Evolutionary conservation across 106 monocot species (phyloP).

Genomic region (Apostasia shenzhenica): DNA sequence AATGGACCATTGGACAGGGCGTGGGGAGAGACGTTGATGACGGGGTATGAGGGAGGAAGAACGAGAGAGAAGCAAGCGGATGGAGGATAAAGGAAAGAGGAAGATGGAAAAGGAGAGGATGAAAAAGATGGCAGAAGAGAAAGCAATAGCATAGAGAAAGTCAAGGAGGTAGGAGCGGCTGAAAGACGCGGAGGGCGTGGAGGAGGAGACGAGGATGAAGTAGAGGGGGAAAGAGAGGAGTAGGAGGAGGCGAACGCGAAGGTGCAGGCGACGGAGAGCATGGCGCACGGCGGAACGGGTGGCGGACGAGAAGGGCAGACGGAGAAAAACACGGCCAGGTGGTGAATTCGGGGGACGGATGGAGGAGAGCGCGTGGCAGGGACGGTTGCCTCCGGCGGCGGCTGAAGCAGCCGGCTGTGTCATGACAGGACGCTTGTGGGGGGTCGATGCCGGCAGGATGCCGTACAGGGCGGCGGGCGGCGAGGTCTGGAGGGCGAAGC

Average conservation of each 20-base stretch:
- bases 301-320: slow-evolving; percentile 3
- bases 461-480: slow-evolving; percentile 5
- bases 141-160: slow-evolving; percentile 38
- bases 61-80: slow-evolving; percentile 27
- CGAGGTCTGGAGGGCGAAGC: background rate
- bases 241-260: slow-evolving; percentile 44
- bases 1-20: slow-evolving; percentile 63
- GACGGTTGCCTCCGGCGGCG: background rate
- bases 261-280: slow-evolving; percentile 41
- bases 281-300: slow-evolving; percentile 10
- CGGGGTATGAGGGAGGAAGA: slow-evolving; percentile 25
- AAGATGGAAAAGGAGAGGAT: slow-evolving; percentile 35
- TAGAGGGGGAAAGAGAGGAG: slow-evolving; percentile 41
- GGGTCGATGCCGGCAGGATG: slow-evolving; percentile 10
- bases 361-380: slow-evolving; percentile 1
- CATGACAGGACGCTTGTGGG: slow-evolving; percentile 25
- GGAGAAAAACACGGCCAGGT: background rate
- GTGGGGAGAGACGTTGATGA: slow-evolving; percentile 12
- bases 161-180: slow-evolving; percentile 34
- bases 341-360: background rate
- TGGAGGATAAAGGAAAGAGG: slow-evolving; percentile 15
- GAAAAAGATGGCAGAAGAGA: slow-evolving; percentile 34
- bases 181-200: slow-evolving; percentile 7
- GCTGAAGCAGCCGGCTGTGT: slow-evolving; percentile 1
- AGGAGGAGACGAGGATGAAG: slow-evolving; percentile 22